Conservation (phyloP, 2,329 filamentous ascomycete genomes). For the Ploettnerulaceae sp. region DNA sequence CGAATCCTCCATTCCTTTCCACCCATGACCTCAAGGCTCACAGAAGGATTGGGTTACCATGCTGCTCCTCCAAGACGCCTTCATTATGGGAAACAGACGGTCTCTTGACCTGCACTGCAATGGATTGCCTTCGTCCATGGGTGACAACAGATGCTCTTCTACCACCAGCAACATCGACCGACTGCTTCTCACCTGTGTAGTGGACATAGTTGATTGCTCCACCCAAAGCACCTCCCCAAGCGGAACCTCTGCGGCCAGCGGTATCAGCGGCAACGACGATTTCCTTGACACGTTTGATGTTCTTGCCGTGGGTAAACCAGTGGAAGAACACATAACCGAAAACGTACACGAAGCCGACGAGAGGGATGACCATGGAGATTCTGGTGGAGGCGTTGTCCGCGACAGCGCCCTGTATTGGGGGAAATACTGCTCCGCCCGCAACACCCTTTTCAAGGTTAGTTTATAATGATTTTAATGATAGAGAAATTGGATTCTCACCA, state of each 20-base stretch:
- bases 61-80: slow-evolving; percentile 9
- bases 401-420: slow-evolving; percentile 64
- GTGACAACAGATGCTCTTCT: slow-evolving; percentile 8
- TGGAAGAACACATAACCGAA: slow-evolving; percentile 32
- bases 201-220: slow-evolving; percentile 22
- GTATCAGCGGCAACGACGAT: slow-evolving; percentile 20
- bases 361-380: slow-evolving; percentile 42
- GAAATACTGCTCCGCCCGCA: slow-evolving; percentile 67
- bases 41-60: slow-evolving; percentile 13
- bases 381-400: slow-evolving; percentile 46
- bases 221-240: slow-evolving; percentile 27
- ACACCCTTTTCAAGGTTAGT: slow-evolving; percentile 45
- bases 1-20: no score
- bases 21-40: no score
- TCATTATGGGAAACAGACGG: not conserved
- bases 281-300: slow-evolving; percentile 33
- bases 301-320: slow-evolving; percentile 34
- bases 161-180: slow-evolving; percentile 4
- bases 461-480: no score
- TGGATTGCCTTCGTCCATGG: slow-evolving; percentile 4
- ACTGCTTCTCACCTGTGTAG: slow-evolving; percentile 21
- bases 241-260: slow-evolving; percentile 17
- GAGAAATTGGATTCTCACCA: slow-evolving; percentile 16
- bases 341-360: slow-evolving; percentile 40
- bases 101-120: slow-evolving; percentile 13